phyloP scores from a whole-genome alignment of 148 eudicot genomes.

The Nyssa sinensis region DNA sequence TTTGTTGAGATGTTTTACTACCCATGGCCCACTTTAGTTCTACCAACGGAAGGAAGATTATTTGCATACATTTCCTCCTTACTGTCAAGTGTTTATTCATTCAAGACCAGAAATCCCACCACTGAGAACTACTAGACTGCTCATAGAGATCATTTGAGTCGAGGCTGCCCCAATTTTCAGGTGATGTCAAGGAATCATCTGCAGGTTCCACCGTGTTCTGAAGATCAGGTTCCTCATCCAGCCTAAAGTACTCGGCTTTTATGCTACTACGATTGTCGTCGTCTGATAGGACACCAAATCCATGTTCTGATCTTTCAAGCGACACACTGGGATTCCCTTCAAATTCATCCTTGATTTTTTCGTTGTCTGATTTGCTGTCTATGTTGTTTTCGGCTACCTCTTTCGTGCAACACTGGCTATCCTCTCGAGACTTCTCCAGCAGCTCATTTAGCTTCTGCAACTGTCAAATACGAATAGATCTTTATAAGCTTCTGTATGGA shows the following conservation, averaged over 20 bases:
- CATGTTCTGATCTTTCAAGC: conserved; percentile 13
- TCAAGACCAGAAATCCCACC: conserved; percentile 75
- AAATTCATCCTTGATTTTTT: conserved; percentile 5
- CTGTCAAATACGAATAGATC: no score
- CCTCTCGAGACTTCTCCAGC: conserved; percentile 19
- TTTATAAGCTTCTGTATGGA: no score
- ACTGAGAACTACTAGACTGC: conserved; percentile 33
- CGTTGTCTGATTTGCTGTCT: conserved; percentile 19
- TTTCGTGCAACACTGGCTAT: conserved; percentile 12
- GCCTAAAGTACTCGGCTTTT: conserved; percentile 33
- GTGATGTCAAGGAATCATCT: conserved; percentile 30
- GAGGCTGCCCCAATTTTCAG: conserved; percentile 42
- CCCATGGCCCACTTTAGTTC: neutral
- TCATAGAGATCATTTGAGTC: conserved; percentile 33
- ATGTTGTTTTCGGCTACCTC: neutral
- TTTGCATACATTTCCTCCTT: conserved; percentile 6
- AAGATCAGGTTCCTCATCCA: conserved; percentile 35
- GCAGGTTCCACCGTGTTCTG: conserved; percentile 34
- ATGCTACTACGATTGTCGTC: conserved; percentile 46
- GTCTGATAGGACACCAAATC: conserved; percentile 39
- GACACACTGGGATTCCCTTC: conserved; percentile 28
- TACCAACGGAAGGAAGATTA: neutral
- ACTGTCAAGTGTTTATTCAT: no score
- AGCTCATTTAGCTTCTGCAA: conserved; percentile 44
- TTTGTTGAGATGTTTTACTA: no score